phyloP scores from a whole-genome alignment of 129 eudicot species.

The Pseudognaphalium luteoalbum region DNA sequence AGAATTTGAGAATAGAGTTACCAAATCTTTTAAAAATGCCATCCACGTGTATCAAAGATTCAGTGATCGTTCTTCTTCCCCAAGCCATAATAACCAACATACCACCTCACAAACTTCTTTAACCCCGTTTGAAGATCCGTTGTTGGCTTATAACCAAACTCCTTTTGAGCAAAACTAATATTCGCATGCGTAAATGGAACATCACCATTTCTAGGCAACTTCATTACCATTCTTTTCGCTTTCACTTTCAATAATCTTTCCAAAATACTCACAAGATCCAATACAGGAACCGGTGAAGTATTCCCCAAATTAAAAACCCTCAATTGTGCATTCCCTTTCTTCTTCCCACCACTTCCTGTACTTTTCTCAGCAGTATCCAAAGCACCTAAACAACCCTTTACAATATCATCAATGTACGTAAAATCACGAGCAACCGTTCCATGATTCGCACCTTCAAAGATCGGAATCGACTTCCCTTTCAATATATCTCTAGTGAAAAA shows the following conservation, averaged over 20 bases:
- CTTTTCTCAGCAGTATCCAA: slow-evolving; percentile 92
- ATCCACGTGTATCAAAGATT: slow-evolving; percentile 17
- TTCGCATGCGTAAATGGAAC: slow-evolving; percentile 84
- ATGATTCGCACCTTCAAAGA: slow-evolving; percentile 79
- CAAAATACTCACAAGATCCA: slow-evolving; percentile 76
- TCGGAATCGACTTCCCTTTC: slow-evolving; percentile 62
- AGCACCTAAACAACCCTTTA: slow-evolving; percentile 86
- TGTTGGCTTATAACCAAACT: slow-evolving; percentile 77
- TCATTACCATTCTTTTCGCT: slow-evolving; percentile 59
- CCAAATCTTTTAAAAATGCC: slow-evolving; percentile 30
- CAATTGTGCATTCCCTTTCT: slow-evolving; percentile 71
- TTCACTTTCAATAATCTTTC: slow-evolving; percentile 73
- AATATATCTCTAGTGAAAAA: slow-evolving; percentile 73
- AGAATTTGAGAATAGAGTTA: slow-evolving; percentile 44
- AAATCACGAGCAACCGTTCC: slow-evolving; percentile 88
- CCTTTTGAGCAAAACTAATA: slow-evolving; percentile 70
- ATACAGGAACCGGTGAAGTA: slow-evolving; percentile 81
- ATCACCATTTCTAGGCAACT: slow-evolving; percentile 86
- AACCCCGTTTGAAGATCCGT: slow-evolving; percentile 90
- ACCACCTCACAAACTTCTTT: slow-evolving; percentile 88
- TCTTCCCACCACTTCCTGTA: slow-evolving; percentile 93
- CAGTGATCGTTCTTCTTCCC: slow-evolving; percentile 73
- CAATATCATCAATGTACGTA: slow-evolving; percentile 87
- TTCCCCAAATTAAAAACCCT: slow-evolving; percentile 82
- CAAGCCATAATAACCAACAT: slow-evolving; percentile 63